Percentiles rank a stretch among this genome's conserved stretches.
phyloP scores from a whole-genome alignment of 2,329 filamentous ascomycete species.

The Claviceps sorghi region DNA sequence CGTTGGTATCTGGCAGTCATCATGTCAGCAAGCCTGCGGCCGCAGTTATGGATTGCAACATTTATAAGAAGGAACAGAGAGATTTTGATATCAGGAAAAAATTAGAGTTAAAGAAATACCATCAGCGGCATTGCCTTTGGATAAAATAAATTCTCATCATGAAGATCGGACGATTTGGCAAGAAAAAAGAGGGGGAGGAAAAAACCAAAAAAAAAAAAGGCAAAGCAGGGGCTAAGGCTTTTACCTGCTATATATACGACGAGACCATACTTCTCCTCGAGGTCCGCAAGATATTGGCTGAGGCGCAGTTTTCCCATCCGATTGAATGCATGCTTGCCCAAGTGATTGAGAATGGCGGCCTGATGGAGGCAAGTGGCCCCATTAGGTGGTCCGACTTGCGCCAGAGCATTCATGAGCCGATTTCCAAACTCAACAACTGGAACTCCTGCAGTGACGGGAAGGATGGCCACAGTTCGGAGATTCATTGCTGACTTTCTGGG shows the following conservation, averaged over 20 bases:
- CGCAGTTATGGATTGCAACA: constrained; percentile 1
- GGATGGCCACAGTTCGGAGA: constrained; percentile 76
- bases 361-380: constrained; percentile 89
- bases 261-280: constrained; percentile 93
- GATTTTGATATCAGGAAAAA: constrained; percentile 42
- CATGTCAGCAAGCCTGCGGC: constrained; percentile 14
- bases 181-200: neutral
- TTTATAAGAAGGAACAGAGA: constrained; percentile 1
- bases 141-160: constrained; percentile 39
- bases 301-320: constrained; percentile 94
- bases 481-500: constrained; percentile 78
- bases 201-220: neutral
- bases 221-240: neutral
- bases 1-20: constrained; percentile 58
- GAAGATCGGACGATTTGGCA: neutral
- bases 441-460: constrained; percentile 81
- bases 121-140: constrained; percentile 40
- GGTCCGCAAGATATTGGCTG: constrained; percentile 86
- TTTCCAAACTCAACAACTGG: constrained; percentile 93
- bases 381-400: constrained; percentile 77
- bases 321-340: constrained; percentile 92
- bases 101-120: constrained; percentile 48
- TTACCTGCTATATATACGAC: constrained; percentile 80
- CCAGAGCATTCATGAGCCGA: constrained; percentile 70
- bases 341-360: constrained; percentile 81